Base-by-base conservation (phyloP, 1,139 yeast genomes). In the Scheffersomyces segobiensis region DNA sequence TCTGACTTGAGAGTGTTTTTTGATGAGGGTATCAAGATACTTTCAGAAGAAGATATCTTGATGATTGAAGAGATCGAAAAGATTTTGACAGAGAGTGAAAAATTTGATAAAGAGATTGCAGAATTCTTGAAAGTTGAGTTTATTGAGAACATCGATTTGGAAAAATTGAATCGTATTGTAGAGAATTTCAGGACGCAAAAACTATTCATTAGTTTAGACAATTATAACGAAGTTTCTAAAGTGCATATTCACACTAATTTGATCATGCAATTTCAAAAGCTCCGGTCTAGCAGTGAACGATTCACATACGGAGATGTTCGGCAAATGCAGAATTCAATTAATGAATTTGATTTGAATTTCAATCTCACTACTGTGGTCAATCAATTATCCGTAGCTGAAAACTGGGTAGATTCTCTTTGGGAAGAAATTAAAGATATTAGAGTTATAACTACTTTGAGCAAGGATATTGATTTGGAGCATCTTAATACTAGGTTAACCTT, bases 21-120 rank as follows among this genome's bases (percentile, higher is more conserved):
- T 52, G 70, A 74, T 2, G 71, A 74, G 46, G 91, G 89, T 0
- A 63, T 74, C 39, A 64, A 67, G 1, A 67, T 82, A 5, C 67
- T 78, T 55, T 72, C 80, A 0, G 62, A 59, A 12, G 62, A 63
- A 2, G 83, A 79, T 56, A 49, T 57, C 7, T 55, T 53, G 18
- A 56, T 59, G 56, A 48, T 68, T 1, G 67, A 65, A 0, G 63
- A 64, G 20, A 63, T 78, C 21, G 60, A 64, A 39, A 58, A 60
- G n/a, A 70, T 80, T 50, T 67, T 77, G 21, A 60, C 59, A 14
- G 63, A 68, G 8, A 79, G 83, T 55, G 68, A 71, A n/a, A 58
- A 56, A 2, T 74, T 74, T 53, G 71, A 79, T 56, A 58, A 63
- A 1, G 70, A 71, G 20, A 73, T 80, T 6, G 60, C 64, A 3